Evolutionary conservation across 2,329 filamentous ascomycete species (phyloP), one percentile per base, ranked within the genome.

Genomic region (Dactylellina leptospora): DNA sequence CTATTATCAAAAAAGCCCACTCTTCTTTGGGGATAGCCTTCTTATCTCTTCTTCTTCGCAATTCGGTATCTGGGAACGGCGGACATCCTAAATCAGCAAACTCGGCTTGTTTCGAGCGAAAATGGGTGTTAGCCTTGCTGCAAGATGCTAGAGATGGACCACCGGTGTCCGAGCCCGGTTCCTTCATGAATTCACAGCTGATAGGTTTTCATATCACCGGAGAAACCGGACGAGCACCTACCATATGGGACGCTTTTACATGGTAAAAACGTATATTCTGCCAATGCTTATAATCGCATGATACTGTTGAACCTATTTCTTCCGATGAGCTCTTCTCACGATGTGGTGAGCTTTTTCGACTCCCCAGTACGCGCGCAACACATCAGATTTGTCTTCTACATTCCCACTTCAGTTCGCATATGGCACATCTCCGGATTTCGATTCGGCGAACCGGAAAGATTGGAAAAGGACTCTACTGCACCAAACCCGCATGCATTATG

Each of bases 381-480:
- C 48, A 36, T 53, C 40, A 16, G 20, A 44, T 11, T 33, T 33
- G 6, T 13, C 30, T 13, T 33, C 30, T 33, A 18, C 20, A 25
- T 40, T 55, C 16, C 51, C 51, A 55, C 13, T 40, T 53, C 28
- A 18, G 48, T 53, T 4, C 13, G 25, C 50, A 40, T 44, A 44
- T 55, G 30, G 51, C 51, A 40, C 33, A 53, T 53, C 47, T 53
- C 20, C 28, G 16, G 58, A 38, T 62, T 62, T 53, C 60, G 38
- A 66, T 66, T 66, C 51, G 59, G 61, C 61, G 51, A 50, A 66
- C 61, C 61, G 61, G 61, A 66, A 66, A 66, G 61, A 66, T 58
- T 66, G 42, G 61, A 56, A 55, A 48, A 13, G 38, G 18, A 2
- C 18, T 18, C 3, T 18, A 44, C 9, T 22, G 18, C 11, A 16